Conservation (phyloP, 345 rosid species). For the Hypericum androsaemum region DNA sequence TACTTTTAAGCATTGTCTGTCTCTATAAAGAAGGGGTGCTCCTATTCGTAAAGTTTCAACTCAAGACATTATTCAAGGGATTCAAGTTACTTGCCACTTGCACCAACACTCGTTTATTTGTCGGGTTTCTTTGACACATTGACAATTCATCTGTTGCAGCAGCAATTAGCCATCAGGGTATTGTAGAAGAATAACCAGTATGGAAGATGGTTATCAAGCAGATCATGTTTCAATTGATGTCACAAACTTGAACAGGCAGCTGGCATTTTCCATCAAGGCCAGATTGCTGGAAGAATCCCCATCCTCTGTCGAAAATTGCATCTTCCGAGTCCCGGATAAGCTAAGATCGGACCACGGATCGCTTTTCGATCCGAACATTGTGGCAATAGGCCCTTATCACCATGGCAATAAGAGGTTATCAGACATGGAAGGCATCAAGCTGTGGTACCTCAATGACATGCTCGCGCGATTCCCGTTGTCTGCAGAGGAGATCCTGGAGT, state of each 20-base stretch:
- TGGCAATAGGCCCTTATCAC: constrained; percentile 45
- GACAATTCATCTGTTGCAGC: too few species aligned
- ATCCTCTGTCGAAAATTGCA: constrained; percentile 17
- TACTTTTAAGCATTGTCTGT: too few species aligned
- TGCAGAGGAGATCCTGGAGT: constrained; percentile 26
- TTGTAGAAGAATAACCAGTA: too few species aligned
- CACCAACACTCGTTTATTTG: too few species aligned
- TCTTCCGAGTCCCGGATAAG: constrained; percentile 18
- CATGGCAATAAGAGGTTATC: not conserved
- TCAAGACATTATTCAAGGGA: too few species aligned
- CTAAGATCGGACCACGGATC: constrained; percentile 1
- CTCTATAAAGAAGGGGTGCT: too few species aligned
- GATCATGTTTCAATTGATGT: constrained; percentile 30
- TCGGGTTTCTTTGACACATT: too few species aligned
- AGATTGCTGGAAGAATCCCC: constrained; percentile 23
- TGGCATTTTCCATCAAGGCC: constrained; percentile 21
- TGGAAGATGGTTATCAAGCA: constrained; percentile 2
- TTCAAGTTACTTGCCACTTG: too few species aligned
- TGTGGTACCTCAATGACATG: constrained; percentile 36
- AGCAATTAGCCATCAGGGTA: too few species aligned
- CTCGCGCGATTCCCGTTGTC: constrained; percentile 25
- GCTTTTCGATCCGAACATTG: constrained; percentile 19
- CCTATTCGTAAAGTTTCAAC: too few species aligned
- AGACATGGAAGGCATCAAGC: constrained; percentile 32
- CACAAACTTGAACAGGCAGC: constrained; percentile 3